These are phyloP conservation scores for Didymella keratinophila DNA, from an alignment of 2,329 filamentous ascomycete genomes.

Conservation along the genomic window DNA sequence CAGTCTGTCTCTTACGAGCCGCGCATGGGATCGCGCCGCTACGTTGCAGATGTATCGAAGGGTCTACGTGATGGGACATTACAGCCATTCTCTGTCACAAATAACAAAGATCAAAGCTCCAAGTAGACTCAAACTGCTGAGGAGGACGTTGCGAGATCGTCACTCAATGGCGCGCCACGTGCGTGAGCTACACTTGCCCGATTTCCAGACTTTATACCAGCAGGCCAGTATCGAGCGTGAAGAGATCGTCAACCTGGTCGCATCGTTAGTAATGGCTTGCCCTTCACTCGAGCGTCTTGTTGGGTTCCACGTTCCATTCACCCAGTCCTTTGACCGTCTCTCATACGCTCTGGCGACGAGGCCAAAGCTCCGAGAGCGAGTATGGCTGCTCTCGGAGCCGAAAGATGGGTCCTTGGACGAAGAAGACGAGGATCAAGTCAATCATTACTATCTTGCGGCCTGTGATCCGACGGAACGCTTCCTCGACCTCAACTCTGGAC, in stretches of 20 bases:
- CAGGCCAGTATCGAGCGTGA: constrained; percentile 53
- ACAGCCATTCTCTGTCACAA: constrained; percentile 40
- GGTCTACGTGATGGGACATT: constrained; percentile 58
- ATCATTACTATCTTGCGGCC: constrained; percentile 46
- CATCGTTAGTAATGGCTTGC: constrained; percentile 66
- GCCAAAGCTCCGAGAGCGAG: constrained; percentile 61
- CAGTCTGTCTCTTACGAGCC: constrained; percentile 62
- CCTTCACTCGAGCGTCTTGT: constrained; percentile 64
- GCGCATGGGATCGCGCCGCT: constrained; percentile 64
- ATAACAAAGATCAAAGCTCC: constrained; percentile 58
- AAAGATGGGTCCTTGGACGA: constrained; percentile 34
- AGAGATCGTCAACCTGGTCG: constrained; percentile 61
- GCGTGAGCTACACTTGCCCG: constrained; percentile 61
- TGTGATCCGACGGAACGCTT: constrained; percentile 62
- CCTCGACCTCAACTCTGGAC: constrained; percentile 61
- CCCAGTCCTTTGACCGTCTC: constrained; percentile 62
- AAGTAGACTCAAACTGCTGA: constrained; percentile 61
- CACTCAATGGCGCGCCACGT: constrained; percentile 61
- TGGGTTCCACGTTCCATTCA: constrained; percentile 62
- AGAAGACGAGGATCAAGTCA: constrained; percentile 45
- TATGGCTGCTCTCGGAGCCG: constrained; percentile 59
- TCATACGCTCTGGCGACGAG: constrained; percentile 65
- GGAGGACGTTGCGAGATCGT: constrained; percentile 62
- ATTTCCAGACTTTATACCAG: constrained; percentile 54
- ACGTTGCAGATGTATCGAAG: constrained; percentile 56